Percentiles rank a stretch among this genome's conserved stretches.
phyloP scores from a whole-genome alignment of 2,329 filamentous ascomycete genomes.

The Ceratocystis diversiconidia region DNA sequence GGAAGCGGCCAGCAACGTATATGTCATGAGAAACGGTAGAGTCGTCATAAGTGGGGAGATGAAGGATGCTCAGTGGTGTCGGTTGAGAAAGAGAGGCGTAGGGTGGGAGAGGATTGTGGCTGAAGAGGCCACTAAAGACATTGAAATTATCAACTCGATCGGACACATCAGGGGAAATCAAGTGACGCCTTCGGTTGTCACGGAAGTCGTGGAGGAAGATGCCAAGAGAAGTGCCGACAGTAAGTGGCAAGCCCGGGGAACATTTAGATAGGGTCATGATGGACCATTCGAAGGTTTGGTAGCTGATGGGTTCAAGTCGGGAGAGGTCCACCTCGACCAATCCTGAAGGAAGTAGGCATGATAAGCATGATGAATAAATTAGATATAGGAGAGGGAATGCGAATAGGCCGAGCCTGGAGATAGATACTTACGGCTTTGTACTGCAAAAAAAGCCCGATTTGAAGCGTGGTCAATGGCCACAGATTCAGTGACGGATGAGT shows the following conservation, averaged over 20 bases:
- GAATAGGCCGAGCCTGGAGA: not conserved
- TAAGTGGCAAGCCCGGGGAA: slow-evolving; percentile 53
- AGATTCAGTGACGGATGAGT: slow-evolving; percentile 62
- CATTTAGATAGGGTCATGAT: slow-evolving; percentile 70
- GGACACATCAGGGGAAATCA: slow-evolving; percentile 7
- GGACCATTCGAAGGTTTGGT: slow-evolving; percentile 61
- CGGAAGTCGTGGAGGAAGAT: slow-evolving; percentile 74
- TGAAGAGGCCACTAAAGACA: slow-evolving; percentile 31
- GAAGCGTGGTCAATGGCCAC: slow-evolving; percentile 60
- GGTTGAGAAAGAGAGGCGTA: slow-evolving; percentile 67
- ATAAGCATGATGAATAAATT: not conserved
- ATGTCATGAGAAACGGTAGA: slow-evolving; percentile 59
- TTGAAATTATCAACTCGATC: slow-evolving; percentile 23
- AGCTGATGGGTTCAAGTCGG: slow-evolving; percentile 53
- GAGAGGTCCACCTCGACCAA: slow-evolving; percentile 72
- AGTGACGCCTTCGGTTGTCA: slow-evolving; percentile 26
- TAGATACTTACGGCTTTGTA: slow-evolving; percentile 49
- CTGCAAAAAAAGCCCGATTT: slow-evolving; percentile 63
- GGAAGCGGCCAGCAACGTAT: slow-evolving; percentile 77
- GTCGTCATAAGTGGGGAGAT: slow-evolving; percentile 46
- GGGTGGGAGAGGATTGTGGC: slow-evolving; percentile 37
- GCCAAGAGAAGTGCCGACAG: slow-evolving; percentile 68
- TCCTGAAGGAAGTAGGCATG: slow-evolving; percentile 24
- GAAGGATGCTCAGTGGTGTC: slow-evolving; percentile 68
- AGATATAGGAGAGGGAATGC: not conserved